Base-by-base conservation (phyloP, 169 alveolate genomes). In the Eimeria maxima region DNA sequence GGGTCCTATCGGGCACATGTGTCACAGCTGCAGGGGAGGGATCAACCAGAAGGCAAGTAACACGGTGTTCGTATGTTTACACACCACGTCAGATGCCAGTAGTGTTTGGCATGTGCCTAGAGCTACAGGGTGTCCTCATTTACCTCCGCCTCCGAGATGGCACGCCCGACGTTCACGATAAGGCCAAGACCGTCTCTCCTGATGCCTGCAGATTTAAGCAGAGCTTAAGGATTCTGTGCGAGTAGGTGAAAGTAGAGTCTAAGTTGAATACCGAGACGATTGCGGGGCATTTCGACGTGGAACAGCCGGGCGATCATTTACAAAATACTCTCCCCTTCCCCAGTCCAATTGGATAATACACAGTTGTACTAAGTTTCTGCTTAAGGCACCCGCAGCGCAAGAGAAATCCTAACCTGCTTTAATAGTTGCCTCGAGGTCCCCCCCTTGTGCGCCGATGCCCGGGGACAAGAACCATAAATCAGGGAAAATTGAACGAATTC, bases 361-460 rank as follows among this genome's bases (percentile, higher is more conserved):
- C 71, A 63, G 2, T 63, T 63, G 29, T 33, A 20, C 24, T 2
- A 11, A 22, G n/a, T 63, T 14, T 33, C 4, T 63, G 71, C 71
- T 20, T 63, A 20, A 6, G 76, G 76, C 22, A 22, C 45, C 76
- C 18, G 27, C 45, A 67, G 16, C 42, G 0, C 76, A 74, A 22
- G 16, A 38, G 42, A 20, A 18, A 14, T 50, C 57, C 88, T 14
- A 44, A 88, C 97, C 97, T 7, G 97, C 96, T 13, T 27, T 73
- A 42, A 95, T 42, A 4, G 96, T 95, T 53, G 92, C 96, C 50
- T 69, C 95, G 8, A 97, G 95, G 94, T 97, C 98, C 22, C 97
- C 98, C 14, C 98, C 97, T 74, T 97, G 98, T 11, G 98, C 98
- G 24, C 98, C 98, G 60, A 97, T 83, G 50, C 98, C 98, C 7